Percentiles rank a stretch among this genome's conserved stretches.
Evolutionary conservation across 2,329 filamentous ascomycete species (phyloP).

Genomic region (Pseudogymnoascus pannorum): DNA sequence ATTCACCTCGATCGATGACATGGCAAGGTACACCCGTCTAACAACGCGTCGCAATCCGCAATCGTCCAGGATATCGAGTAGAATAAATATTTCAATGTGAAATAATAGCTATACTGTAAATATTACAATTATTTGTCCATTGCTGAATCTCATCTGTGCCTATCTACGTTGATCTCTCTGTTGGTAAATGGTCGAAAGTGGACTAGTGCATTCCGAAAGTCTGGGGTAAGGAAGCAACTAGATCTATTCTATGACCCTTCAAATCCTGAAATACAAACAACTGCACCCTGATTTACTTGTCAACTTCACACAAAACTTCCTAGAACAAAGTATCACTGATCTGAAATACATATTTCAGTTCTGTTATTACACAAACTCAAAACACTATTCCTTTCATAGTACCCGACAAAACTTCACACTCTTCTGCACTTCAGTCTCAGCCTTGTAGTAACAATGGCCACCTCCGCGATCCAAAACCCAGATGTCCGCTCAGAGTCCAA

Average conservation of each 20-base stretch:
- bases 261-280: slow-evolving; percentile 6
- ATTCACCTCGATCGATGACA: not conserved
- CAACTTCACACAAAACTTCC: not conserved
- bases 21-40: not conserved
- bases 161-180: not conserved
- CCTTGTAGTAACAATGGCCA: slow-evolving; percentile 47
- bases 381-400: not conserved
- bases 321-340: not conserved
- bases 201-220: slow-evolving; percentile 8
- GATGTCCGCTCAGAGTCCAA: slow-evolving; percentile 55
- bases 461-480: slow-evolving; percentile 55
- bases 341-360: slow-evolving; percentile 2
- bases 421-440: not conserved
- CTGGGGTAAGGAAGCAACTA: slow-evolving; percentile 7
- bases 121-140: not conserved
- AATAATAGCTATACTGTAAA: not conserved
- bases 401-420: not conserved
- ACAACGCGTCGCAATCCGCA: not conserved
- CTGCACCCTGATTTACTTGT: slow-evolving; percentile 4
- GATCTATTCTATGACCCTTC: slow-evolving; percentile 8
- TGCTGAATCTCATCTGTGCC: not conserved
- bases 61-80: not conserved
- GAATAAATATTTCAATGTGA: not conserved
- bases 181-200: not conserved
- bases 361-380: slow-evolving; percentile 1